Base-by-base conservation (phyloP, 139 green algal species). In the Chlorella ohadii region DNA sequence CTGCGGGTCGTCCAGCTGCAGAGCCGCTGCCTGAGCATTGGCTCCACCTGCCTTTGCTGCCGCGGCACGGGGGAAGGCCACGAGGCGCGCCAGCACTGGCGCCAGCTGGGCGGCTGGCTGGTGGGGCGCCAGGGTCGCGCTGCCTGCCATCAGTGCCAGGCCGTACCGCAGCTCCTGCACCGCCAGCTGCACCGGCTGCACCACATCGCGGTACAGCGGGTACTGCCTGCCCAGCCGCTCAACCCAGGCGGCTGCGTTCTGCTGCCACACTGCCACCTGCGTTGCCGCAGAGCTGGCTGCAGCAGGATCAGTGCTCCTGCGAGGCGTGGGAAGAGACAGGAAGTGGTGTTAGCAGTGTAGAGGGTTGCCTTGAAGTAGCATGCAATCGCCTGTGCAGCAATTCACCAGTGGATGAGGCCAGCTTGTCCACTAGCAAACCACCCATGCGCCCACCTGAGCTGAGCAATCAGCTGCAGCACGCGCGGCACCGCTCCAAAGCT, bases 121-220 rank as follows among this genome's bases (percentile, higher is more conserved):
- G 36, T 31, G 28, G 17, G 51, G 34, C n/a, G 59, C 51, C 47
- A 85, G 23, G 25, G 72, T 36, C 12, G 71, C 59, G 9, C 38
- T 44, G 34, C 75, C 86, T 19, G 36, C 47, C 81, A 96, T 61
- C 76, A 96, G 81, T 11, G 79, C 72, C 33, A 97, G 55, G 22
- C 94, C 94, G 47, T 91, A 91, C 34, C 90, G 71, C 41, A 93
- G 71, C 85, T 95, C 92, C 25, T 90, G 72, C n/a, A 96, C 86
- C 4, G 94, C 94, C 83, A 98, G 88, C 72, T 93, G 87, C 33
- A 99, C 81, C 6, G 97, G 96, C 87, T 97, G 90, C 31, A 94
- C 64, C 7, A 99, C 84, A 79, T 99, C 97, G 16, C 82, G 41
- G 84, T 99, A 99, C 22, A 88, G 51, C 0, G 85, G 84, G 84